Evolutionary conservation across 306 rosid genomes (phyloP), one percentile per base, ranked within the genome.

Genomic region (Cicer cuneatum): DNA sequence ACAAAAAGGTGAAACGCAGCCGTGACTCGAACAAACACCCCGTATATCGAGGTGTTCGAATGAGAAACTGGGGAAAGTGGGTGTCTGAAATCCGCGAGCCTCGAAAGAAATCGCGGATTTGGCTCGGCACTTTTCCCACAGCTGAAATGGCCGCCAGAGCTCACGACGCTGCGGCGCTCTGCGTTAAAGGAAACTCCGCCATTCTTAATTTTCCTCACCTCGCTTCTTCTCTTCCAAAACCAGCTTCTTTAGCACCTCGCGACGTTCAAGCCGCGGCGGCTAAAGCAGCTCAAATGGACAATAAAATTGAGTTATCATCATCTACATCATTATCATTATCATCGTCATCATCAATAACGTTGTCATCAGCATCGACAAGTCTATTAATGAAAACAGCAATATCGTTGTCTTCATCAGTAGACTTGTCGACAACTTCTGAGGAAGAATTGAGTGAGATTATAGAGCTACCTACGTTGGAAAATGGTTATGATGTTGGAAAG

Each of bases 61-160:
- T 90, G 99, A 60, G 99, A 9, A 95, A 84, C 15, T 95, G 99
- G 99, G 99, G 99, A 0, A 95, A 95, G 72, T 95, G 99, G 99
- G 99, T 95, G 13, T 95, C 99, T 0, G 99, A 95, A 86, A 95
- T 95, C 76, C 89, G 99, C 0, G 98, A 95, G 86, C 99, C 99
- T 0, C 83, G 97, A 0, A 95, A 95, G 83, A 95, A 95, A 51
- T 95, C 99, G 0, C 89, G 99, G 64, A 95, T 95, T 82, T 95
- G 99, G 99, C 85, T 95, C 0, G 99, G 99, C 0, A 95, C 99
- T 53, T 95, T 90, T 60, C 88, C 96, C 0, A 89, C 87, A 0
- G 93, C 99, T 0, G 98, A 95, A 79, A 95, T 95, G 99, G 99
- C 99, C 0, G 99, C 99, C 0, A 57, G 99, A 16, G 99, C 99